Evolutionary conservation across 345 rosid species (phyloP).

Genomic region (Bruguiera sexangula): DNA sequence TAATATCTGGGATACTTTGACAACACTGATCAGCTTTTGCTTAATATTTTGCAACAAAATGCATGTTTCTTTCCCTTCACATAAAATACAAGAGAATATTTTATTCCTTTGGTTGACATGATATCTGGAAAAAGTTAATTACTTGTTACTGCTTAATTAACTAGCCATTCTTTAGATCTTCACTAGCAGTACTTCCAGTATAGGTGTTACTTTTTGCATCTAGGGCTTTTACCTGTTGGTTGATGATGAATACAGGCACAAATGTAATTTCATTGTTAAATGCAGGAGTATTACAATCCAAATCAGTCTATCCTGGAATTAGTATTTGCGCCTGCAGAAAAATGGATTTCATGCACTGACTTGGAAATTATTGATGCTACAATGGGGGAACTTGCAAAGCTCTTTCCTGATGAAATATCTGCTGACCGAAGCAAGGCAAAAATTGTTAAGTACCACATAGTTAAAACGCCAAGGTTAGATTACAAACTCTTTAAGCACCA

Average conservation of each 20-base stretch:
- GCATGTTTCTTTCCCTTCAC: not conserved
- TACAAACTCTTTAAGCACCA: not conserved
- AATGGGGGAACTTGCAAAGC: constrained; percentile 87
- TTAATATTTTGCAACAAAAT: not conserved
- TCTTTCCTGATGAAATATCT: constrained; percentile 84
- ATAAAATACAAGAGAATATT: not conserved
- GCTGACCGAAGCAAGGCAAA: constrained; percentile 94
- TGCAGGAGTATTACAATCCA: constrained; percentile 84
- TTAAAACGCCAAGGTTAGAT: constrained; percentile 88
- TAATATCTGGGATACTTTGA: not conserved
- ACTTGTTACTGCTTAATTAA: not conserved
- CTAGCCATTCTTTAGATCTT: not conserved
- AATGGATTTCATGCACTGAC: constrained; percentile 81
- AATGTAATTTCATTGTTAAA: constrained; percentile 1
- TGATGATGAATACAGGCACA: not conserved
- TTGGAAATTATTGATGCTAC: constrained; percentile 85
- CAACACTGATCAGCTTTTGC: not conserved
- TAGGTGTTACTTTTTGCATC: no score
- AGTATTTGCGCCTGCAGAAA: constrained; percentile 94
- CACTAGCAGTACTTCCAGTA: constrained; percentile 4
- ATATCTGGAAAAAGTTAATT: not conserved
- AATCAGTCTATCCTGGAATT: constrained; percentile 92
- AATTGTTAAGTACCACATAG: constrained; percentile 79
- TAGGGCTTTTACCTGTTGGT: no score
- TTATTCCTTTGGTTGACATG: not conserved